These are phyloP conservation scores for Coemansia aciculifera DNA, from an alignment of 192 early-diverging fungal species.

Conservation along the genomic window DNA sequence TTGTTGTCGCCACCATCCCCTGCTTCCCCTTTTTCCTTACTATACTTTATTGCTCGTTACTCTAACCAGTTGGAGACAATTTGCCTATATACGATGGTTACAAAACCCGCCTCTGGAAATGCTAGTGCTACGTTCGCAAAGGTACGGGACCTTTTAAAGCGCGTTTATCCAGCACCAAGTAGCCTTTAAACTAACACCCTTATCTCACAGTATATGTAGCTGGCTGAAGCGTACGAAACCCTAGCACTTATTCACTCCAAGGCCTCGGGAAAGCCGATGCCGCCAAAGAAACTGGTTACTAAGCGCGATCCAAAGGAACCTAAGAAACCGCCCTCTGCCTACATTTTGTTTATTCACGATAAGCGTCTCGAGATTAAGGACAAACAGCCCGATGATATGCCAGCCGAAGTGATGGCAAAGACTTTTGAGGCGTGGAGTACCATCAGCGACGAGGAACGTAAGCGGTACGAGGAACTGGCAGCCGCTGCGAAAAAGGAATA, in stretches of 20 bases:
- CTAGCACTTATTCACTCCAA: constrained; percentile 1
- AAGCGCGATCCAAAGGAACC: constrained; percentile 7
- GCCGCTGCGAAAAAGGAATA: background rate
- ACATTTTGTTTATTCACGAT: background rate
- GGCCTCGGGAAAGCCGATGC: background rate
- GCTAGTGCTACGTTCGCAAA: background rate
- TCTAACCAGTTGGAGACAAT: background rate
- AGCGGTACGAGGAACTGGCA: background rate
- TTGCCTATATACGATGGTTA: background rate
- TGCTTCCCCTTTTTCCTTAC: background rate
- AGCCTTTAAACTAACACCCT: background rate
- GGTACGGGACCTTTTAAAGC: background rate
- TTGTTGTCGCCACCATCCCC: background rate
- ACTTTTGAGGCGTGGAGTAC: background rate
- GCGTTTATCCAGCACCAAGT: background rate
- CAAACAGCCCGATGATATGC: background rate
- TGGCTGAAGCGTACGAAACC: background rate
- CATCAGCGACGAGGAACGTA: constrained; percentile 1
- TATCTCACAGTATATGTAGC: background rate
- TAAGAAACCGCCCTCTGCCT: background rate
- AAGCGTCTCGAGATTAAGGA: background rate
- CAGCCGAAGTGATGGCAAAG: background rate
- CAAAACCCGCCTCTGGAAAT: constrained; percentile 3
- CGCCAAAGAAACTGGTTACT: background rate
- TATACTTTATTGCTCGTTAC: background rate